Base-by-base conservation (phyloP, 1,284 basidiomycete species). In the Tilletiaria anomala region DNA sequence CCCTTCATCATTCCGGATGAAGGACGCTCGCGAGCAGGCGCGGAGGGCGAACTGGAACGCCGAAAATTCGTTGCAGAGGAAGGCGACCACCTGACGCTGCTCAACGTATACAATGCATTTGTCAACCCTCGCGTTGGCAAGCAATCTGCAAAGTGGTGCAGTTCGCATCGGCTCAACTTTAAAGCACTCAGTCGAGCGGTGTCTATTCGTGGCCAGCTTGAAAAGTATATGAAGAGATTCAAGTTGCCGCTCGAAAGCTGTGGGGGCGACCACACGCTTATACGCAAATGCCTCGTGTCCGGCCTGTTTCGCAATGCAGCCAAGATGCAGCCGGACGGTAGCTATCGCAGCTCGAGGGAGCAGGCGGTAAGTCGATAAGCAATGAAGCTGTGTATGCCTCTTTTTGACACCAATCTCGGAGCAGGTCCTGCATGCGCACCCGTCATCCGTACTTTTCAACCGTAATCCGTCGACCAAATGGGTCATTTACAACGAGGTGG, bases 21-120 rank as follows among this genome's bases (percentile, higher is more conserved):
- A 14, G 86, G 85, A 5, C 35, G 45, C 6, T 47, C 42, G n/a
- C 76, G 77, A n/a, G 74, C 78, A 12, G 83, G 81, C 5, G 82
- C 84, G 0, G 65, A 87, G 40, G 85, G 82, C 6, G 86, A 93
- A 67, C 70, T 97, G 6, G 85, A 91, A 66, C 74, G 85, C 37
- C 73, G 91, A 41, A 91, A 93, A 61, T 97, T 97, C 58, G 91
- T 86, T 0, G 87, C 88, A 0, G 85, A 93, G 68, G 89, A 99
- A 76, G 93, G 93, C 52, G 89, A 96, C 61, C 85, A 91, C 64
- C 70, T 94, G 4, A 94, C 88, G 2, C 71, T 89, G 4, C 67
- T 94, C 18, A 96, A 94, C 67, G 84, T 86, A 3, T 97, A 87
- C 70, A 91, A 93, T 56, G 86, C 84, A 1, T 99, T 97, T 67